These are phyloP conservation scores for Xylaria sp. DNA, from an alignment of 2,329 filamentous ascomycete genomes.

Conservation along the genomic window DNA sequence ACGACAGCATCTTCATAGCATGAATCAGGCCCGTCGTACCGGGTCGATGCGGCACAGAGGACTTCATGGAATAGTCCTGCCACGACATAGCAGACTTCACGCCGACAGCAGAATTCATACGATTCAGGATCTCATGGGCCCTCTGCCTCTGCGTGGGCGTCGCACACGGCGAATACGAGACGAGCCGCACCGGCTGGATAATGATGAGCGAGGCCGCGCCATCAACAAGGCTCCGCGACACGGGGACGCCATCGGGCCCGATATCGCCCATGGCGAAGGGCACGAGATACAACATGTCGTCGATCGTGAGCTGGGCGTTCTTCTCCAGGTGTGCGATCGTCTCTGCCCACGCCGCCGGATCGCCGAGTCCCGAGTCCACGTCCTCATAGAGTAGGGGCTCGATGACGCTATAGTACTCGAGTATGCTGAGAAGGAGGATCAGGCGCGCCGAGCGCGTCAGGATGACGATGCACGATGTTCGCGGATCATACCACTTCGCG, in stretches of 20 bases:
- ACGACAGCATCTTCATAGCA: constrained; percentile 1
- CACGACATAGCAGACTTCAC: constrained; percentile 14
- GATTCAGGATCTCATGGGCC: constrained; percentile 9
- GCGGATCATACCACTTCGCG: constrained; percentile 11
- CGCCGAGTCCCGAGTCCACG: constrained; percentile 8
- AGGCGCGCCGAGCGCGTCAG: constrained; percentile 14
- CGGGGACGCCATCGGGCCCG: constrained; percentile 5
- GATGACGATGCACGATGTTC: constrained; percentile 19
- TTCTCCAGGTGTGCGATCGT: constrained; percentile 13
- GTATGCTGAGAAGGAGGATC: constrained; percentile 16
- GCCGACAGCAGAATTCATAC: constrained; percentile 16
- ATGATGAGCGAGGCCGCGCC: constrained; percentile 17
- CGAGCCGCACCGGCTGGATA: constrained; percentile 14
- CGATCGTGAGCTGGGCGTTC: constrained; percentile 9
- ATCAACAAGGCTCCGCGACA: constrained; percentile 3
- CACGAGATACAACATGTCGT: constrained; percentile 19
- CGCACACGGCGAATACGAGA: constrained; percentile 15
- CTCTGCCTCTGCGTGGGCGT: constrained; percentile 10
- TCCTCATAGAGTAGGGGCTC: neutral
- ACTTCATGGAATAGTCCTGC: constrained; percentile 5
- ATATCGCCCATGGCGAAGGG: constrained; percentile 17
- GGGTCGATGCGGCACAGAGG: neutral
- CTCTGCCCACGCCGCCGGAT: constrained; percentile 12
- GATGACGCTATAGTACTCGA: constrained; percentile 17
- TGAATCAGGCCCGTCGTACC: constrained; percentile 7